phyloP scores from a whole-genome alignment of 192 early-diverging fungal genomes.

The Coemansia furcata region DNA sequence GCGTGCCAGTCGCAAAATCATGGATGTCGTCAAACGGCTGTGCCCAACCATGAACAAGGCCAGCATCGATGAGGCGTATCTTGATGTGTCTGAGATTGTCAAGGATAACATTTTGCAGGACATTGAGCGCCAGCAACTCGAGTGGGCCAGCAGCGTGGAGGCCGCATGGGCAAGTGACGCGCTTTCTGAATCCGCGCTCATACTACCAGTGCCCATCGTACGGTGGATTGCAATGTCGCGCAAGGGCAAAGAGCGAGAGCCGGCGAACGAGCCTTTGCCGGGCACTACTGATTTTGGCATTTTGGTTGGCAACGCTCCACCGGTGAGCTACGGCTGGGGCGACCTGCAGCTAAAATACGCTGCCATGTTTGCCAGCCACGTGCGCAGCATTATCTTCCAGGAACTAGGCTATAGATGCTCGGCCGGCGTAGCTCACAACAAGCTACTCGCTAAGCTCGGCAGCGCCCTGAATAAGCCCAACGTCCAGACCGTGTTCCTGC shows the following conservation, averaged over 20 bases:
- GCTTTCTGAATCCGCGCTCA: background rate
- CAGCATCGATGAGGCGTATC: conserved; percentile 83
- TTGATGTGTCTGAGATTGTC: conserved; percentile 78
- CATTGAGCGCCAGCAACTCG: conserved; percentile 22
- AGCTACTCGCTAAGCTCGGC: conserved; percentile 81
- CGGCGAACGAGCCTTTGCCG: conserved; percentile 8
- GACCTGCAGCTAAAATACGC: conserved; percentile 78
- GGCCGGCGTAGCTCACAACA: conserved; percentile 82
- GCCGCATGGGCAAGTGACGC: background rate
- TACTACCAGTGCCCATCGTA: conserved; percentile 18
- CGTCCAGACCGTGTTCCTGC: conserved; percentile 69
- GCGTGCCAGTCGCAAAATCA: conserved; percentile 67
- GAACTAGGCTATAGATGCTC: conserved; percentile 81
- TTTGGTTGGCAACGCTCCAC: conserved; percentile 38
- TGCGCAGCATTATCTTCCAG: conserved; percentile 60
- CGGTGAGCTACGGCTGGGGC: conserved; percentile 56
- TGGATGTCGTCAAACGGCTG: conserved; percentile 62
- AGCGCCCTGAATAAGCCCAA: conserved; percentile 84
- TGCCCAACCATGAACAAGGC: conserved; percentile 66
- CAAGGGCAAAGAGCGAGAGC: conserved; percentile 48
- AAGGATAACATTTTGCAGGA: conserved; percentile 49
- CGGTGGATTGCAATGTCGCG: conserved; percentile 32
- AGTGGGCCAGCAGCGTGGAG: conserved; percentile 6
- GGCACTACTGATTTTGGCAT: conserved; percentile 50
- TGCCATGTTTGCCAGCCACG: conserved; percentile 63